Conservation (phyloP, 2,329 filamentous ascomycete genomes). For the Colletotrichum gloeosporioides region DNA sequence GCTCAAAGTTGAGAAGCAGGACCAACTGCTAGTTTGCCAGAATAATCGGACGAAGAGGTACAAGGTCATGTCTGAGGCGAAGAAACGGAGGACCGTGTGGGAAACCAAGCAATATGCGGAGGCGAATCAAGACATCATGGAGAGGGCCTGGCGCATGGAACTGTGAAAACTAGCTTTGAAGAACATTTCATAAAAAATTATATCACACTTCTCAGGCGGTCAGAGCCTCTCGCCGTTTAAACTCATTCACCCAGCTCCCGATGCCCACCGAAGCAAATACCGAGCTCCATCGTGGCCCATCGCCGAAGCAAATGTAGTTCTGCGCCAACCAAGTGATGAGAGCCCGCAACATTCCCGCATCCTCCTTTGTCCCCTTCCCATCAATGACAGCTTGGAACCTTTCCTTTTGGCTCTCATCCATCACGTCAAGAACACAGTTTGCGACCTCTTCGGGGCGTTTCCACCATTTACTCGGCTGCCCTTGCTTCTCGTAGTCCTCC, state of each 20-base stretch:
- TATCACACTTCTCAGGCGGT: not conserved
- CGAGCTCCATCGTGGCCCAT: slow-evolving; percentile 14
- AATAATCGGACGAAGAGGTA: not conserved
- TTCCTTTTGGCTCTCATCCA: not conserved
- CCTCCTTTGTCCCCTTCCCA: not conserved
- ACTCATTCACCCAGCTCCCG: slow-evolving; percentile 4
- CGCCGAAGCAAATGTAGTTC: slow-evolving; percentile 15
- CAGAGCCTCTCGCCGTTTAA: not conserved
- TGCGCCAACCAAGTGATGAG: not conserved
- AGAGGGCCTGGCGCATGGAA: not conserved
- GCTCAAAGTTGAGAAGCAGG: not conserved
- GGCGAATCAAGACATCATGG: not conserved
- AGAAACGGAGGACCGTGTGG: not conserved
- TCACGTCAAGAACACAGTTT: not conserved
- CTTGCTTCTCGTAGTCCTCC: not conserved
- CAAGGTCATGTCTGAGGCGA: not conserved
- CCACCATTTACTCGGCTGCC: slow-evolving; percentile 7
- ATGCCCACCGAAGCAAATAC: slow-evolving; percentile 1
- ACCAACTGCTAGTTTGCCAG: not conserved
- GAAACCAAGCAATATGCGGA: not conserved
- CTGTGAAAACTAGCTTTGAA: not conserved
- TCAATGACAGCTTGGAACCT: not conserved
- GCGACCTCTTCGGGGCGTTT: slow-evolving; percentile 11
- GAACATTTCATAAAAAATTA: not conserved
- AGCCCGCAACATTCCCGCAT: not conserved